Evolutionary conservation across 1,284 basidiomycete species (phyloP), one percentile per base, ranked within the genome.

Genomic region (Ganoderma resinaceum): DNA sequence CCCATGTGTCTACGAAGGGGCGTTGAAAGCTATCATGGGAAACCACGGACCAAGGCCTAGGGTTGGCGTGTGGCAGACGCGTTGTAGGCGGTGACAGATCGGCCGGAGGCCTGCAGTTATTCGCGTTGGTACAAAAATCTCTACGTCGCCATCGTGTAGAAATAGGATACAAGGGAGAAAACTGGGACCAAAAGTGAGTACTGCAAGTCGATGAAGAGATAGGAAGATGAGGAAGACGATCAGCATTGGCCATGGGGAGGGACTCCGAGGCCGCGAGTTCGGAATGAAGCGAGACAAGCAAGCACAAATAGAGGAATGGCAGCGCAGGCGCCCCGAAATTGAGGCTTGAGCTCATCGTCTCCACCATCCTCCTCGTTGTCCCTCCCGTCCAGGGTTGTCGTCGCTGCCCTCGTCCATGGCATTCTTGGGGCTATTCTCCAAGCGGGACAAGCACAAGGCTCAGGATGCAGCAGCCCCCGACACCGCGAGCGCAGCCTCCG

Each of bases 401-500:
- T 33, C 62, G 29, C 23, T 35, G 46, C 68, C 67, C 70, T 59
- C 43, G 75, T 63, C 73, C 67, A 75, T 77, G 79, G 73, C 78
- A 9, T 70, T 81, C 62, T 72, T 80, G 46, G 77, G 76, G 55
- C 66, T 81, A 65, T 80, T 81, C 71, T 74, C 74, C 62, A 80
- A 76, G 69, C 76, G 77, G 66, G 78, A 80, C 74, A 78, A 78
- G 72, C 66, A 72, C 66, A 77, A 74, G 73, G 64, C 70, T 12
- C 66, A 65, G 59, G 68, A 69, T 60, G 59, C 71, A 68, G 59
- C 71, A 68, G 59, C 66, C 67, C 55, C 67, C 23, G 67, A 71
- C 63, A 57, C 66, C 66, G 66, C 67, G 33, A 66, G 65, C 70
- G 64, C 52, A 61, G 68, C 74, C 26, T 72, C 73, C 52, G 67